Conservation (phyloP, 2,329 filamentous ascomycete genomes). For the Cryphonectria japonica region DNA sequence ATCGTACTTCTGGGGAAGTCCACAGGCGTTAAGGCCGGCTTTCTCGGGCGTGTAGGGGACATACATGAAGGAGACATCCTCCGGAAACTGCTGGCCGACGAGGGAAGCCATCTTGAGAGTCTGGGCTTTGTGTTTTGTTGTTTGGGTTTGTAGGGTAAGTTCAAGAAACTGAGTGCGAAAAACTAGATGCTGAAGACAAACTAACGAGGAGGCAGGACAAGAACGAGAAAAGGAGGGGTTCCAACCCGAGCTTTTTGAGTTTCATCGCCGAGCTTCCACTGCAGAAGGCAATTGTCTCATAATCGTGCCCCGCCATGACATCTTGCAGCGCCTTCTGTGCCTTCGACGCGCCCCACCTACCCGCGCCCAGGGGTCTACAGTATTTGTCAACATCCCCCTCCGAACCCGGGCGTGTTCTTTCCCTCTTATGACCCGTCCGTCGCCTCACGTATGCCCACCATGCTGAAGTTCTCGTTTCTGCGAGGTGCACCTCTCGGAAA, state of each 20-base stretch:
- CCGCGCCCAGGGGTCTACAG: neutral
- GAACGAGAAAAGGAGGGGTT: neutral
- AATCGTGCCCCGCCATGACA: neutral
- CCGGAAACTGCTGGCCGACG: slow-evolving; percentile 81
- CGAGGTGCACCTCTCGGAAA: neutral
- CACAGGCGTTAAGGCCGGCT: slow-evolving; percentile 73
- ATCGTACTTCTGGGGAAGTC: slow-evolving; percentile 76
- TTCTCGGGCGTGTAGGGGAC: slow-evolving; percentile 75
- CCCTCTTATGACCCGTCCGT: neutral
- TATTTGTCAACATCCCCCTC: slow-evolving; percentile 11
- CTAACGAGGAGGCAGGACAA: neutral
- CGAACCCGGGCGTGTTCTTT: neutral
- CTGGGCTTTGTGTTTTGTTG: slow-evolving; percentile 45
- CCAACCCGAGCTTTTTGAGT: neutral
- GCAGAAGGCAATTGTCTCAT: neutral
- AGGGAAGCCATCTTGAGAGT: slow-evolving; percentile 24
- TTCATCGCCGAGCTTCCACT: slow-evolving; percentile 12
- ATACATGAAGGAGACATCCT: slow-evolving; percentile 81
- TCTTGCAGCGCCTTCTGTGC: neutral
- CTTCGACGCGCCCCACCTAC: neutral
- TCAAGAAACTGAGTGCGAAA: neutral
- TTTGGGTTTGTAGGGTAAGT: neutral
- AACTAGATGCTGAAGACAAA: neutral
- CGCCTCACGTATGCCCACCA: neutral
- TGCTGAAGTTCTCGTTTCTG: neutral